Base-by-base conservation (phyloP, 2,329 filamentous ascomycete species). In the Dendrostoma leiphaemia region DNA sequence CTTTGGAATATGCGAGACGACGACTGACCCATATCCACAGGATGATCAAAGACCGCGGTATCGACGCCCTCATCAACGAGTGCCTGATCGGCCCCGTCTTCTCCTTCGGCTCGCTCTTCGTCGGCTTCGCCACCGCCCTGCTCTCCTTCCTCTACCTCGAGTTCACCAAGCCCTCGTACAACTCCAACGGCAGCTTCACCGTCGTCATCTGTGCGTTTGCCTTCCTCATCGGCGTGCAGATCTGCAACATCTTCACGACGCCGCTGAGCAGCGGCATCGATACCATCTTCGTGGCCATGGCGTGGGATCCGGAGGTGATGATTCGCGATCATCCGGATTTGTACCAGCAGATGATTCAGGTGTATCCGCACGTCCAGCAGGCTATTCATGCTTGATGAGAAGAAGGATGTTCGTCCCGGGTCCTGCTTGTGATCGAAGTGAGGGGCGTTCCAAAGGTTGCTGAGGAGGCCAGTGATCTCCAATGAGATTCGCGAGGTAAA, bases 11-110 rank as follows among this genome's bases (percentile, higher is more conserved):
- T n/a, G n/a, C n/a, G n/a, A n/a, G n/a, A n/a, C n/a, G n/a, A n/a
- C n/a, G n/a, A n/a, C n/a, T n/a, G n/a, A n/a, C n/a, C n/a, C n/a
- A n/a, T n/a, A n/a, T n/a, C n/a, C 44, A 12, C 21, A 76, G 69
- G 55, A 90, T 96, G 88, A 92, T 96, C 76, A 93, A 91, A 69
- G 84, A 95, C 65, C 89, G 93, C 29, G 93, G 93, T 26, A 86
- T 97, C 57, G 92, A 97, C 63, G 91, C 90, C 0, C 81, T 97
- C 2, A 81, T 96, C 63, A 96, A 96, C 65, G 90, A 96, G 67
- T 95, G 90, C 61, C 81, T 96, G 34, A 86, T 91, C 50, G 86
- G 85, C 0, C 86, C 86, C 0, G 86, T 89, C 0, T 74, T 89
- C 29, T 87, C 84, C 15, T 90, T 92, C 74, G 91, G 90, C 8